phyloP scores from a whole-genome alignment of 2,329 filamentous ascomycete genomes.

The Penicillium sp. region DNA sequence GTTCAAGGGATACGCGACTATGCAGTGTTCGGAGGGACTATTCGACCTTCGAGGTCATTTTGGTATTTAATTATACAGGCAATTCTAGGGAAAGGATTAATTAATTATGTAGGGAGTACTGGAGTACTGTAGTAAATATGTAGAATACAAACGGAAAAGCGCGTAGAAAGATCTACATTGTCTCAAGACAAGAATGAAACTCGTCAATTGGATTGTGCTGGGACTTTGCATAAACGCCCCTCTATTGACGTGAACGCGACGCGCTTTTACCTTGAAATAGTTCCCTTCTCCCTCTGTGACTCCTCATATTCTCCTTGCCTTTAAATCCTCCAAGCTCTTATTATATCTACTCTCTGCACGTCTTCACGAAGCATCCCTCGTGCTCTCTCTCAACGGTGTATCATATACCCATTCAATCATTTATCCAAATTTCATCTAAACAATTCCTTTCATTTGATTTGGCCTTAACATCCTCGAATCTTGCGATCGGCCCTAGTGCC shows the following conservation, averaged over 20 bases:
- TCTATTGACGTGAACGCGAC: conserved; percentile 20
- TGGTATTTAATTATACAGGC: not conserved
- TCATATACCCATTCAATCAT: conserved; percentile 6
- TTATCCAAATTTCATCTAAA: not conserved
- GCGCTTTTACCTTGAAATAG: conserved; percentile 21
- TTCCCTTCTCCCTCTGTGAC: conserved; percentile 13
- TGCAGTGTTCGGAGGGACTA: not conserved
- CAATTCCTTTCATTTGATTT: conserved; percentile 6
- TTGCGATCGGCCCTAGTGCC: conserved; percentile 6
- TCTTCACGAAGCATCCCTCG: conserved; percentile 1
- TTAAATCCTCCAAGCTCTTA: not conserved
- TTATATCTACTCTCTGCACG: conserved; percentile 7
- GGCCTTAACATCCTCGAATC: not conserved
- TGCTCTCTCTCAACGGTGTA: conserved; percentile 5
- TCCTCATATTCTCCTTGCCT: conserved; percentile 8
- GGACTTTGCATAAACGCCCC: conserved; percentile 8
- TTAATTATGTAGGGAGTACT: not conserved
- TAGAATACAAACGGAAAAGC: not conserved
- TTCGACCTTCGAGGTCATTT: not conserved
- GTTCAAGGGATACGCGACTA: conserved; percentile 14
- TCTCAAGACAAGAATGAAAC: conserved; percentile 2
- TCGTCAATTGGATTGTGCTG: conserved; percentile 7
- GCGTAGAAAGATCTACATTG: conserved; percentile 1
- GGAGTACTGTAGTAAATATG: too few relatives aligned
- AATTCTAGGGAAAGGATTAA: not conserved